Conservation (phyloP, 768 basidiomycete genomes). For the Pulveroboletus sp. region DNA sequence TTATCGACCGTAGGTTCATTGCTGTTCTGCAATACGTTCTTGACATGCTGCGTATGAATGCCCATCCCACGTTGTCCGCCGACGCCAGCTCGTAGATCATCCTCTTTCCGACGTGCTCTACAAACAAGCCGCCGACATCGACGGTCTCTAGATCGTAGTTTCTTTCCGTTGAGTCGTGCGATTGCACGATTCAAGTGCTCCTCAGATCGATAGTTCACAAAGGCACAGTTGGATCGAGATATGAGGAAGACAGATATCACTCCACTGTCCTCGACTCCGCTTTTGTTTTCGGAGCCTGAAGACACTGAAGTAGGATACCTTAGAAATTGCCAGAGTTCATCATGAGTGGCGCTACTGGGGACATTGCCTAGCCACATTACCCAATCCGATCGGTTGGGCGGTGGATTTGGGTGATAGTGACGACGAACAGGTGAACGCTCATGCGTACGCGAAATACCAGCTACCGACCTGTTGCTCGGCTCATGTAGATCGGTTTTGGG, state of each 20-base stretch:
- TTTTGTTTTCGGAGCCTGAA: background rate
- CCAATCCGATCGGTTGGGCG: constrained; percentile 78
- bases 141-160: constrained; percentile 64
- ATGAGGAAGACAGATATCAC: constrained; percentile 89
- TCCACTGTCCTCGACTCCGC: constrained; percentile 36
- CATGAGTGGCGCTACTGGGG: constrained; percentile 72
- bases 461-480: background rate
- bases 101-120: constrained; percentile 71
- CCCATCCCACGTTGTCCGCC: constrained; percentile 86
- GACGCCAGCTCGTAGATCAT: constrained; percentile 85
- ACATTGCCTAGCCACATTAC: constrained; percentile 98
- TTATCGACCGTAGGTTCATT: background rate
- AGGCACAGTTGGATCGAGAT: constrained; percentile 90
- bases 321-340: constrained; percentile 87
- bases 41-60: constrained; percentile 80
- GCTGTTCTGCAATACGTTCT: constrained; percentile 23
- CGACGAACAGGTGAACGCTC: constrained; percentile 41
- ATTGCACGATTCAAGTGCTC: constrained; percentile 63
- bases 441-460: background rate
- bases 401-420: constrained; percentile 65
- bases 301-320: constrained; percentile 31
- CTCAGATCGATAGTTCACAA: constrained; percentile 79
- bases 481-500: background rate
- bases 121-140: constrained; percentile 80
- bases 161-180: constrained; percentile 61